Percentiles rank a stretch among this genome's conserved stretches.
These are phyloP conservation scores for Suillus clintonianus DNA, from an alignment of 768 basidiomycete genomes.

Conservation along the genomic window DNA sequence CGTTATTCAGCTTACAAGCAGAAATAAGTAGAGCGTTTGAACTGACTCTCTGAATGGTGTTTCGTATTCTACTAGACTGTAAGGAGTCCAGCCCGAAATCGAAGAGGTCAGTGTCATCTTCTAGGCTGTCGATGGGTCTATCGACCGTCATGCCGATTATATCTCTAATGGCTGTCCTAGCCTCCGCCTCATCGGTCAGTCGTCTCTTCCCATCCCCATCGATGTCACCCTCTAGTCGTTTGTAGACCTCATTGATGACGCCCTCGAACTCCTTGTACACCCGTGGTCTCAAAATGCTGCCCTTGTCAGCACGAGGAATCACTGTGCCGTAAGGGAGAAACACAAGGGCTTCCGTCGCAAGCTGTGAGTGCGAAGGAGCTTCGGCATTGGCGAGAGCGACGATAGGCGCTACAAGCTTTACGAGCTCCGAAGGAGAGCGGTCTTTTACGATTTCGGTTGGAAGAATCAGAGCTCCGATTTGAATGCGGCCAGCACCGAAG, in stretches of 20 bases:
- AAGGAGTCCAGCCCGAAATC: constrained; percentile 56
- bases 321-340: constrained; percentile 48
- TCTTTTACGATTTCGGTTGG: constrained; percentile 42
- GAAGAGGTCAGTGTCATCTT: constrained; percentile 42
- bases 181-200: constrained; percentile 12
- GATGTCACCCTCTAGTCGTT: constrained; percentile 44
- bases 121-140: constrained; percentile 13
- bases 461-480: constrained; percentile 53
- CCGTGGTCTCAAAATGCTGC: constrained; percentile 48
- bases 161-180: constrained; percentile 11
- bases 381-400: constrained; percentile 51
- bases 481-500: constrained; percentile 51
- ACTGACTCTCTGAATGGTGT: constrained; percentile 43
- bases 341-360: constrained; percentile 51
- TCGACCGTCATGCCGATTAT: constrained; percentile 24
- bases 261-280: constrained; percentile 53
- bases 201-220: constrained; percentile 21
- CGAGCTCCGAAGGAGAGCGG: constrained; percentile 26
- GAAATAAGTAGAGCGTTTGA: constrained; percentile 25
- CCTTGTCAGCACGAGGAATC: constrained; percentile 55
- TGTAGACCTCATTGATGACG: constrained; percentile 42
- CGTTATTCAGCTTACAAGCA: constrained; percentile 21
- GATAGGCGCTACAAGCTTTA: constrained; percentile 40
- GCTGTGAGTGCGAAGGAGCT: constrained; percentile 54
- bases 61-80: constrained; percentile 53